These are phyloP conservation scores for Paecilomyces sp. DNA, from an alignment of 2,329 filamentous ascomycete species.

Conservation along the genomic window DNA sequence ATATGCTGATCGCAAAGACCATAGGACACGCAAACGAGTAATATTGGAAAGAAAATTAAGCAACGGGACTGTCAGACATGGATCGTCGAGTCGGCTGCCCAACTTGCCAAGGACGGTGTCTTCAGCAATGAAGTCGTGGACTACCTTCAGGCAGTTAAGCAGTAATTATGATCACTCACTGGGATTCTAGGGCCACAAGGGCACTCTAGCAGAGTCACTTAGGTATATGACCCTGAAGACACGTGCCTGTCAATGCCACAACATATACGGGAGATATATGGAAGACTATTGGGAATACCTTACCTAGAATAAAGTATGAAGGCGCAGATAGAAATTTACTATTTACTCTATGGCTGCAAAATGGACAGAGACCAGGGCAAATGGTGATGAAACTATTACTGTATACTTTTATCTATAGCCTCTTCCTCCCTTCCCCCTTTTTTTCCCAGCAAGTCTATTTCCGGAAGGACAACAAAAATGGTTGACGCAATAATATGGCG, in stretches of 20 bases:
- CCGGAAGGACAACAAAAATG: no score
- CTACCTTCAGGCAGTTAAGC: slow-evolving; percentile 19
- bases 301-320: no score
- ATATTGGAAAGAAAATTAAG: slow-evolving; percentile 10
- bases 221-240: neutral
- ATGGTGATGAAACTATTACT: no score
- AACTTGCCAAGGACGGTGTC: slow-evolving; percentile 21
- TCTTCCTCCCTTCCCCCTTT: no score
- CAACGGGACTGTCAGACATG: slow-evolving; percentile 31
- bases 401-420: no score
- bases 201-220: no score
- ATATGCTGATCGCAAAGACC: neutral
- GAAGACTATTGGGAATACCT: neutral
- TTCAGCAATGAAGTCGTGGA: slow-evolving; percentile 12
- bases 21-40: neutral
- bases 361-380: no score
- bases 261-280: neutral
- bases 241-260: neutral
- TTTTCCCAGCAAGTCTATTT: no score
- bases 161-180: slow-evolving; percentile 7
- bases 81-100: slow-evolving; percentile 26
- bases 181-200: neutral
- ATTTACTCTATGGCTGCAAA: no score
- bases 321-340: no score
- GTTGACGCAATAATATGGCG: no score